Evolutionary conservation across 345 rosid species (phyloP).

Genomic region (Salix viminalis): DNA sequence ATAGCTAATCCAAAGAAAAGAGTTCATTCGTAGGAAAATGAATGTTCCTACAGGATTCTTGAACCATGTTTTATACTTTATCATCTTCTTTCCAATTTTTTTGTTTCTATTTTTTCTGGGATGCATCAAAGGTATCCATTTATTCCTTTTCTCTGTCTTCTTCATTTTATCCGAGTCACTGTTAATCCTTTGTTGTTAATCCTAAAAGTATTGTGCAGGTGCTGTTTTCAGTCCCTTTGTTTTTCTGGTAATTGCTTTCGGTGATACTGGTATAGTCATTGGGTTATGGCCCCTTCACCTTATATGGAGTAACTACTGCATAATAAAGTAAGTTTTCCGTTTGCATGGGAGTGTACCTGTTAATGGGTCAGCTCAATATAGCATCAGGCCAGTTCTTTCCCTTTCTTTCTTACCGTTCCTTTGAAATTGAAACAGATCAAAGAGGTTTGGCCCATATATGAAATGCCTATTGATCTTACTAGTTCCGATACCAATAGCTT

Average conservation of each 20-base stretch:
- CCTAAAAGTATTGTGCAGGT: conserved; percentile 4
- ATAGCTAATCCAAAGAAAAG: background rate
- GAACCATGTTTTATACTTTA: conserved; percentile 4
- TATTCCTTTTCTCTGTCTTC: background rate
- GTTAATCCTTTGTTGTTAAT: background rate
- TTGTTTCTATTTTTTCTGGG: conserved; percentile 7
- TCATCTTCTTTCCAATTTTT: conserved; percentile 13
- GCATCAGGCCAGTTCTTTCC: background rate
- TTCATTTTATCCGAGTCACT: background rate
- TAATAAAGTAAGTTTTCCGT: conserved; percentile 10
- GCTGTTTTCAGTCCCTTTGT: conserved; percentile 18
- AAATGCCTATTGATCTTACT: conserved; percentile 14
- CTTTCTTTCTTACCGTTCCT: background rate
- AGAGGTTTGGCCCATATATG: conserved; percentile 14
- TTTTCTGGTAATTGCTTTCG: conserved; percentile 16
- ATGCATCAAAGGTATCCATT: conserved; percentile 11
- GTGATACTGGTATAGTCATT: conserved; percentile 19
- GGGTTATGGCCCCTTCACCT: conserved; percentile 24
- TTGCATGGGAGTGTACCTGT: background rate
- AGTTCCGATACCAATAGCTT: conserved; percentile 15
- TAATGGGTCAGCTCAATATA: background rate
- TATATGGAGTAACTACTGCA: conserved; percentile 15
- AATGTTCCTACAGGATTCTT: conserved; percentile 15
- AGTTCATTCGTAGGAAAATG: background rate
- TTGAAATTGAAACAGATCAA: conserved; percentile 11